These are phyloP conservation scores for Hemileccinum impolitum DNA, from an alignment of 768 basidiomycete genomes.

Conservation along the genomic window DNA sequence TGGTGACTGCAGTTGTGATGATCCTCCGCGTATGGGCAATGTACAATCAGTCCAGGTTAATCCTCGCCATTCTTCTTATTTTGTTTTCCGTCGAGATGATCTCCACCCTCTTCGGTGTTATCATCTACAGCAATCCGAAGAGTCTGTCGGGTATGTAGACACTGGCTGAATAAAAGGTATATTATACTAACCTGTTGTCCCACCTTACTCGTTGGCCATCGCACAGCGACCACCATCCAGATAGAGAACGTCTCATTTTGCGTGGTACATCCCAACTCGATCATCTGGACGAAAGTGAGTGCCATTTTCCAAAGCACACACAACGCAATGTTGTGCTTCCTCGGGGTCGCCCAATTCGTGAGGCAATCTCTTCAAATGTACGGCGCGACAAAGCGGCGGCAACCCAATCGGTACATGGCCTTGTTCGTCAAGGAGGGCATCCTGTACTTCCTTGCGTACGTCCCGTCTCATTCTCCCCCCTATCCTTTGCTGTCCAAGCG, in stretches of 20 bases:
- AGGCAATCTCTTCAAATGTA: constrained; percentile 2
- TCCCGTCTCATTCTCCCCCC: neutral
- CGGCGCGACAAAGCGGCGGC: constrained; percentile 1
- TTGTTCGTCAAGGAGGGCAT: constrained; percentile 5
- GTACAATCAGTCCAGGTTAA: constrained; percentile 8
- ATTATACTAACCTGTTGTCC: neutral
- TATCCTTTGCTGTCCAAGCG: too few species aligned
- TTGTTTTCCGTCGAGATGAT: neutral
- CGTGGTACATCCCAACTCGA: neutral
- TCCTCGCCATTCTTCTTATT: neutral
- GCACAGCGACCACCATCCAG: neutral
- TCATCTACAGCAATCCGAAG: neutral
- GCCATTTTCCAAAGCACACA: neutral
- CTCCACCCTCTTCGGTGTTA: neutral
- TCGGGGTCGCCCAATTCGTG: neutral
- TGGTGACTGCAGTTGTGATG: neutral
- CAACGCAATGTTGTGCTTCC: neutral
- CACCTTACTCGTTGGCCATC: neutral
- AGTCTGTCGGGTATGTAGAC: neutral
- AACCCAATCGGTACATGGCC: constrained; percentile 7
- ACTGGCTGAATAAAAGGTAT: neutral
- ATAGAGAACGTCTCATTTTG: neutral
- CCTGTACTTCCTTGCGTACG: constrained; percentile 11
- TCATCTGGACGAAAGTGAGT: neutral
- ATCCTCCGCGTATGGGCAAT: constrained; percentile 11